A percentile compares a stretch with the other conserved stretches of the same genome.
phyloP scores from a whole-genome alignment of 176 grass and related monocot species.

The Neostapfia colusana region DNA sequence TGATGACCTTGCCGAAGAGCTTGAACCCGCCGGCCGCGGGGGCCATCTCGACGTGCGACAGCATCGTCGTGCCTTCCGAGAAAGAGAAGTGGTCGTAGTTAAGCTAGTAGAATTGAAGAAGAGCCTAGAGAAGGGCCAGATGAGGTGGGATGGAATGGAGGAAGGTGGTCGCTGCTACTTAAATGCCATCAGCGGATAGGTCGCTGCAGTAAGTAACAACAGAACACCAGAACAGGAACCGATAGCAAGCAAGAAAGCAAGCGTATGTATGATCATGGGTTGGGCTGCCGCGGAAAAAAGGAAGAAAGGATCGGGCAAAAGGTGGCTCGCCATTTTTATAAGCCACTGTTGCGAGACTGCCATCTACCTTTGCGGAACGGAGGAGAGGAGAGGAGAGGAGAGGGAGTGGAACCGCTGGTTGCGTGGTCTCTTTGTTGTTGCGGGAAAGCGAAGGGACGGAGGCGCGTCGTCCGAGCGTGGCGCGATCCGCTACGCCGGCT shows the following conservation, averaged over 20 bases:
- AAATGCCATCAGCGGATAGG: slow-evolving; percentile 46
- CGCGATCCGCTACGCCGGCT: slow-evolving; percentile 12
- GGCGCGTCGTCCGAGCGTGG: slow-evolving; percentile 21
- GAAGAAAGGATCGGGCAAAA: neutral
- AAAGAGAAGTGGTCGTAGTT: neutral
- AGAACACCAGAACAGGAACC: neutral
- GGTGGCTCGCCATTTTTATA: slow-evolving; percentile 19
- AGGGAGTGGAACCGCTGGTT: neutral
- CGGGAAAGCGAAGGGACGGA: slow-evolving; percentile 45
- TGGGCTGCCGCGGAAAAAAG: neutral
- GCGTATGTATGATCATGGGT: neutral
- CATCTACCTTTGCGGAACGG: neutral
- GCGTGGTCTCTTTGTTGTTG: slow-evolving; percentile 24
- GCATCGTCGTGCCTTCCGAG: slow-evolving; percentile 18
- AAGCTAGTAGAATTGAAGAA: neutral
- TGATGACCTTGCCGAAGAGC: slow-evolving; percentile 71
- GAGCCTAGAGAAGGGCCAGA: neutral
- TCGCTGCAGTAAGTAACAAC: neutral
- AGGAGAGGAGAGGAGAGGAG: neutral
- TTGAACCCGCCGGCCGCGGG: slow-evolving; percentile 50
- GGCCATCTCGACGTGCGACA: slow-evolving; percentile 52
- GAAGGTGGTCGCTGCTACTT: slow-evolving; percentile 46
- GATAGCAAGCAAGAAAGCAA: neutral
- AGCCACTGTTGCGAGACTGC: neutral
- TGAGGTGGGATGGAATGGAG: neutral